Conservation (phyloP, 164 flowering plant genomes). For the Aristolochia contorta region DNA sequence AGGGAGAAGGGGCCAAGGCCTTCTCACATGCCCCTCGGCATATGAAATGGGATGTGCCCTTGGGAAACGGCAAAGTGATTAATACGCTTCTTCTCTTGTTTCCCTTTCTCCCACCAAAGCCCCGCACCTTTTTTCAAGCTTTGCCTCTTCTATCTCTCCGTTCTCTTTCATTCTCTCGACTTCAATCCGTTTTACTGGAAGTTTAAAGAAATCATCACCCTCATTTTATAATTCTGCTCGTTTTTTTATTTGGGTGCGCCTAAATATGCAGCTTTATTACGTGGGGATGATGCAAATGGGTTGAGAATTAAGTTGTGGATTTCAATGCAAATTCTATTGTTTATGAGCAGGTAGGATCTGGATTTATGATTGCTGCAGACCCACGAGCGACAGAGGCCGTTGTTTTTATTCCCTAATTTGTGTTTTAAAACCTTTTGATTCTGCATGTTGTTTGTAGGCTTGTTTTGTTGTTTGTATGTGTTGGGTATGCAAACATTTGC, state of each 20-base stretch:
- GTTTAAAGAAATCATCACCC: too few species aligned
- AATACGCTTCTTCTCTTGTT: conserved; percentile 8
- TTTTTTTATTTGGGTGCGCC: neutral
- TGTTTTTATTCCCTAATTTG: too few species aligned
- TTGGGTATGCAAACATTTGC: too few species aligned
- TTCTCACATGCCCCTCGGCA: conserved; percentile 9
- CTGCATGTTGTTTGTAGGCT: too few species aligned
- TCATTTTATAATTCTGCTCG: neutral
- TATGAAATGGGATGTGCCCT: conserved; percentile 25
- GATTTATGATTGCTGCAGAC: too few species aligned
- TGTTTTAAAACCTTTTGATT: too few species aligned
- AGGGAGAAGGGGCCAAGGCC: conserved; percentile 9
- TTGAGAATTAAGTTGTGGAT: neutral
- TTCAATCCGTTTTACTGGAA: neutral
- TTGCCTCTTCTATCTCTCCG: neutral
- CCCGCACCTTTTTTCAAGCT: neutral
- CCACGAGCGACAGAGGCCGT: too few species aligned
- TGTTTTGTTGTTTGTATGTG: too few species aligned
- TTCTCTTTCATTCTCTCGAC: neutral
- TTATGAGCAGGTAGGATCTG: too few species aligned
- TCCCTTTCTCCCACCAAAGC: conserved; percentile 1
- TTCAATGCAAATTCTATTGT: neutral
- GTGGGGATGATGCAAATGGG: too few species aligned
- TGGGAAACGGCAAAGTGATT: conserved; percentile 11
- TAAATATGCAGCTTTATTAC: neutral